Conservation (phyloP, 345 rosid species). For the Eutrema yunnanense region DNA sequence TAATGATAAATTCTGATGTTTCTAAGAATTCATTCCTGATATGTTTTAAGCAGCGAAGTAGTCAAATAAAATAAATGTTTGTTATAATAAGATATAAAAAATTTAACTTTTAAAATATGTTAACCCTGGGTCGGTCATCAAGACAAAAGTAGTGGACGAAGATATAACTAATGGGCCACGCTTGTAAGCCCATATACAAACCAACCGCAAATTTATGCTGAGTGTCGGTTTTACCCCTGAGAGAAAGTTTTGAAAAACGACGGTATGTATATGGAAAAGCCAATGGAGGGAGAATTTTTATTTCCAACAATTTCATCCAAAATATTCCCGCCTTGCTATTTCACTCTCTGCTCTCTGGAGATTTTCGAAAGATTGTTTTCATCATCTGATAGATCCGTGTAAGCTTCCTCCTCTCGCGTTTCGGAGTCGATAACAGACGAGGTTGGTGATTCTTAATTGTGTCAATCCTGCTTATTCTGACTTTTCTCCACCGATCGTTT, state of each 20-base stretch:
- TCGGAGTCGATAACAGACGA: neutral
- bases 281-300: constrained; percentile 16
- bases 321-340: constrained; percentile 18
- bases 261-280: neutral
- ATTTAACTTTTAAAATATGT: too few relatives aligned
- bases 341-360: constrained; percentile 2
- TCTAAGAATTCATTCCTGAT: neutral
- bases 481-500: neutral
- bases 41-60: neutral
- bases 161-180: neutral
- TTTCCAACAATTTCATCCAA: neutral
- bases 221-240: neutral
- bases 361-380: neutral
- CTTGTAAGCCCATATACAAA: neutral
- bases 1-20: too few relatives aligned
- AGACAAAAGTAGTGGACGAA: neutral
- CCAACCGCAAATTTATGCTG: neutral
- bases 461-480: neutral
- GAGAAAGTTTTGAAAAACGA: neutral
- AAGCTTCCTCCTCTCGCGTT: neutral
- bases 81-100: too few relatives aligned
- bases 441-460: neutral
- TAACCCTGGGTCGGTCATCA: too few relatives aligned
- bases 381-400: neutral
- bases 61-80: neutral